Conservation (phyloP, 2,329 filamentous ascomycete genomes). For the Shiraia sp. region DNA sequence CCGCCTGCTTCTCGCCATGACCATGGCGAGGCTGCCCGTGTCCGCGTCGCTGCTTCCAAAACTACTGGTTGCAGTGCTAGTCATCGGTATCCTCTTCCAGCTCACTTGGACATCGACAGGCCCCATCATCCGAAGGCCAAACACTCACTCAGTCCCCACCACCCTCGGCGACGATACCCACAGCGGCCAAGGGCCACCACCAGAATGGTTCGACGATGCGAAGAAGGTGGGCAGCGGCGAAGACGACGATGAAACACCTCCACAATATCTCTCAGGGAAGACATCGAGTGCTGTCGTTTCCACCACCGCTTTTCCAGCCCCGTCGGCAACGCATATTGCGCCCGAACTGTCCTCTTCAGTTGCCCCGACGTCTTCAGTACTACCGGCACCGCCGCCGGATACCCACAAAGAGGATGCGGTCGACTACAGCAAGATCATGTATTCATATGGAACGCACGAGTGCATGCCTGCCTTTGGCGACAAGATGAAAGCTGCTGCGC, state of each 20-base stretch:
- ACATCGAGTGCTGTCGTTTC: neutral
- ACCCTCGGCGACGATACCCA: conserved; percentile 1
- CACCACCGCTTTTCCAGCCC: neutral
- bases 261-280: conserved; percentile 2
- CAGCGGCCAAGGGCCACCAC: neutral
- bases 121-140: neutral
- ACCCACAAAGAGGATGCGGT: neutral
- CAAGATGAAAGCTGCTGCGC: conserved; percentile 9
- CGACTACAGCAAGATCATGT: conserved; percentile 10
- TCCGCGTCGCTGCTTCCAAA: conserved; percentile 3
- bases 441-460: conserved; percentile 18
- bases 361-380: neutral
- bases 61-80: conserved; percentile 4
- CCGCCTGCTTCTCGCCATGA: too few relatives aligned
- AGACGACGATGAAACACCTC: neutral
- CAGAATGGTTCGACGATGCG: conserved; percentile 8
- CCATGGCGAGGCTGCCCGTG: neutral
- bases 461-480: conserved; percentile 17
- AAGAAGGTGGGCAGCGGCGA: conserved; percentile 4
- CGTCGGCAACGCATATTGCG: neutral
- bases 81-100: conserved; percentile 10
- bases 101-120: conserved; percentile 2
- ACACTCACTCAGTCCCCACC: conserved; percentile 1
- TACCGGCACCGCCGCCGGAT: neutral
- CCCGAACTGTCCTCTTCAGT: neutral